These are phyloP conservation scores for Actinomortierella ambigua DNA, from an alignment of 371 early-diverging fungal species.

Conservation along the genomic window DNA sequence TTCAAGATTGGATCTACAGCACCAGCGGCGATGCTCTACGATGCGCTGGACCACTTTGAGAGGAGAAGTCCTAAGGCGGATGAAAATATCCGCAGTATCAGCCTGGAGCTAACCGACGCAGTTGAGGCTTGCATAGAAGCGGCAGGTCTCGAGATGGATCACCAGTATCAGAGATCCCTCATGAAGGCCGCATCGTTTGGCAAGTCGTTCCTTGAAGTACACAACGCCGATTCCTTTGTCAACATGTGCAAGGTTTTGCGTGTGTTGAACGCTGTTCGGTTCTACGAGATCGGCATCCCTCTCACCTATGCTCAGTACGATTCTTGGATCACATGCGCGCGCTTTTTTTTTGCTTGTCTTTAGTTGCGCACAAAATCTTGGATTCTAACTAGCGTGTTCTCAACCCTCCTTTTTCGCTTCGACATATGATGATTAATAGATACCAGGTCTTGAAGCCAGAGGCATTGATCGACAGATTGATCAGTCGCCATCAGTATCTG, in stretches of 20 bases:
- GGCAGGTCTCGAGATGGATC: slow-evolving; percentile 87
- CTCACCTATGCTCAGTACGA: slow-evolving; percentile 86
- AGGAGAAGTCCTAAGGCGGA: slow-evolving; percentile 89
- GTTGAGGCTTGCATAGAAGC: slow-evolving; percentile 94
- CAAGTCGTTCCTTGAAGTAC: slow-evolving; percentile 86
- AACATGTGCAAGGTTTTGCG: slow-evolving; percentile 86
- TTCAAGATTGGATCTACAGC: slow-evolving; percentile 95
- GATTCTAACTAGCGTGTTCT: no score
- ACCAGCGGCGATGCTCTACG: slow-evolving; percentile 92
- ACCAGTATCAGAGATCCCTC: slow-evolving; percentile 75
- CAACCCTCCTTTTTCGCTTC: neutral
- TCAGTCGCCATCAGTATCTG: slow-evolving; percentile 83
- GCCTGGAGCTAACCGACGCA: slow-evolving; percentile 79
- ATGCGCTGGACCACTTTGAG: slow-evolving; percentile 92
- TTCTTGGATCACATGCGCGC: no score
- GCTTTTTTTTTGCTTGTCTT: neutral
- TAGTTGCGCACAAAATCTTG: no score
- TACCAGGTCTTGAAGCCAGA: slow-evolving; percentile 80
- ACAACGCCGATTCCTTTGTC: slow-evolving; percentile 86
- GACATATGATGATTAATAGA: slow-evolving; percentile 45
- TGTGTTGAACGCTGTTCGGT: slow-evolving; percentile 87
- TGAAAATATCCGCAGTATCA: slow-evolving; percentile 90
- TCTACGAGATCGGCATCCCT: slow-evolving; percentile 87
- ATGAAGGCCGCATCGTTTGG: slow-evolving; percentile 96
- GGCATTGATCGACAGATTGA: slow-evolving; percentile 78